Conservation (phyloP, 1,284 basidiomycete genomes). For the Malassezia restricta region DNA sequence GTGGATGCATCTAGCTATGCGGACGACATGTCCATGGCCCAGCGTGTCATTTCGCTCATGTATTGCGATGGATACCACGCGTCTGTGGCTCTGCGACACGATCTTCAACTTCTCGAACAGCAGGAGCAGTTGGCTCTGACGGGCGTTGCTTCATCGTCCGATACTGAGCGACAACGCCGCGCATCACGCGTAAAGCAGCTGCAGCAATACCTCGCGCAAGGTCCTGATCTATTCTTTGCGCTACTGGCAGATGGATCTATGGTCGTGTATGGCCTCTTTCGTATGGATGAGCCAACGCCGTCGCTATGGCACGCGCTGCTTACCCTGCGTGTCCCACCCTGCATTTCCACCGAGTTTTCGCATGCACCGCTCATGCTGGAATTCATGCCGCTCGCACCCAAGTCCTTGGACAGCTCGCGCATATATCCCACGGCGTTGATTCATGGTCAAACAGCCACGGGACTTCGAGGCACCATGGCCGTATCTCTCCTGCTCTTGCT, state of each 20-base stretch:
- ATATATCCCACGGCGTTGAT: constrained; percentile 2
- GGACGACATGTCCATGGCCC: not conserved
- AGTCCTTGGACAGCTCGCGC: no score
- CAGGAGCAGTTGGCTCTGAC: not conserved
- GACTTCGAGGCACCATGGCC: constrained; percentile 6
- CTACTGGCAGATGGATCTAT: constrained; percentile 6
- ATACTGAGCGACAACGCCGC: not conserved
- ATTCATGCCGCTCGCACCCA: constrained; percentile 7
- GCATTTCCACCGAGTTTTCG: not conserved
- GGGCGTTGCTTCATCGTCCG: not conserved
- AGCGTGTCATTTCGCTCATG: not conserved
- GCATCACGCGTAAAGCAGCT: constrained; percentile 2
- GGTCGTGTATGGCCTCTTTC: constrained; percentile 1
- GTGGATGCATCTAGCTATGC: constrained; percentile 5
- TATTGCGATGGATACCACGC: constrained; percentile 8
- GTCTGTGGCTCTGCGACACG: constrained; percentile 5
- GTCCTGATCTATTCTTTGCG: constrained; percentile 9
- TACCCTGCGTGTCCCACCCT: not conserved
- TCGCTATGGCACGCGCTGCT: not conserved
- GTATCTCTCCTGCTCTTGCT: constrained; percentile 6
- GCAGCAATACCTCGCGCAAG: constrained; percentile 3
- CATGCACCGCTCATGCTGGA: constrained; percentile 2
- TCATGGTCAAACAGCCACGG: constrained; percentile 9
- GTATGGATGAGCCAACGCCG: not conserved
- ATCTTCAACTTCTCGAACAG: not conserved